A percentile compares a stretch with the other conserved stretches of the same genome.
Evolutionary conservation across 1,139 yeast species (phyloP).

Genomic region (Taphrina wiesneri): DNA sequence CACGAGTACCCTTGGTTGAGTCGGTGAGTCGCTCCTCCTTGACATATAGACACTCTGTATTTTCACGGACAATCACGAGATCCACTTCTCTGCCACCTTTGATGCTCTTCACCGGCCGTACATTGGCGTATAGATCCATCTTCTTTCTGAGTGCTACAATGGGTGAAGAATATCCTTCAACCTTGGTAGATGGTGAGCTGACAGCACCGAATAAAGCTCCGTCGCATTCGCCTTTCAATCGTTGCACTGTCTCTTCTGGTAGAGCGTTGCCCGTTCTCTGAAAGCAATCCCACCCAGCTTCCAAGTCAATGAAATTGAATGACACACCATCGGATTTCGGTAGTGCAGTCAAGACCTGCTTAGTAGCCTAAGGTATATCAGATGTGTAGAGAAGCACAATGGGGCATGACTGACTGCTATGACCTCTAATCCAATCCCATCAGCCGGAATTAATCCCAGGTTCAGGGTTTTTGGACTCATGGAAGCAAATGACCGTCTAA

Average conservation of each 20-base stretch:
- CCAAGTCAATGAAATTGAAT: constrained; percentile 81
- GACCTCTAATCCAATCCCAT: constrained; percentile 96
- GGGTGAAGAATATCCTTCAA: constrained; percentile 95
- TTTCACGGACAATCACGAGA: constrained; percentile 96
- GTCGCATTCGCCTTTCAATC: constrained; percentile 79
- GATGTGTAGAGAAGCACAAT: constrained; percentile 52
- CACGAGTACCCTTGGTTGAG: constrained; percentile 72
- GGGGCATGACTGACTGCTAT: constrained; percentile 58
- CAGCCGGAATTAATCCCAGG: constrained; percentile 84
- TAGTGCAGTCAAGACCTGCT: constrained; percentile 66
- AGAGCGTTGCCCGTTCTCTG: constrained; percentile 90
- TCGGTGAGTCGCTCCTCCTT: constrained; percentile 81
- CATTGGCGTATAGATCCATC: constrained; percentile 91
- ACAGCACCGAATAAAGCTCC: constrained; percentile 98
- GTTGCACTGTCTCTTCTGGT: constrained; percentile 85
- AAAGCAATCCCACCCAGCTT: constrained; percentile 93
- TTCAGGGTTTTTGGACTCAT: constrained; percentile 19
- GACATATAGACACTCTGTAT: constrained; percentile 89
- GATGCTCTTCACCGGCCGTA: constrained; percentile 94
- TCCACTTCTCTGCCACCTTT: constrained; percentile 86
- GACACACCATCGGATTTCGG: constrained; percentile 72
- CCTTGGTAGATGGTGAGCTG: constrained; percentile 82
- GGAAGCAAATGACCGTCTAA: constrained; percentile 46
- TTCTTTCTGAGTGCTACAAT: constrained; percentile 96
- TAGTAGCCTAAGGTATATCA: constrained; percentile 54